These are phyloP conservation scores for Chlorella vulgaris DNA, from an alignment of 139 green algal species.

Conservation along the genomic window DNA sequence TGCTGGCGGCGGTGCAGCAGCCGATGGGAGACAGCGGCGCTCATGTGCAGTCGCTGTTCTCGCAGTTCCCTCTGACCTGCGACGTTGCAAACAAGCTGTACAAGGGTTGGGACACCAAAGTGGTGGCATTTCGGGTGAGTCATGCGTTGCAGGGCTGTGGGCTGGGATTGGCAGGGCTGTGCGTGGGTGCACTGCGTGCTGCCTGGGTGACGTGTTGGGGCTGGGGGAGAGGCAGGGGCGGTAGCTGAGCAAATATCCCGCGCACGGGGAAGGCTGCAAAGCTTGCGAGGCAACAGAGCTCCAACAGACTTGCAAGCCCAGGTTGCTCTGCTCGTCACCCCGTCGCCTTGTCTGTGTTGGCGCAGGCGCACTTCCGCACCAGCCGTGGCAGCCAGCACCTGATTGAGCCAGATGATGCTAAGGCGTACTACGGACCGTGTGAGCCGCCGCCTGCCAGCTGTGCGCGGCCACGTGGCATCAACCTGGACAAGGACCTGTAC, in stretches of 20 bases:
- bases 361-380: conserved; percentile 36
- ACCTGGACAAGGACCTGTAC: conserved; percentile 33
- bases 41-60: conserved; percentile 19
- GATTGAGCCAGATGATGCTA: conserved; percentile 37
- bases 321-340: too few relatives aligned
- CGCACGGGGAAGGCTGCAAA: too few relatives aligned
- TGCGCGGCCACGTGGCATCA: conserved; percentile 16
- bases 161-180: too few relatives aligned
- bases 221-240: too few relatives aligned
- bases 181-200: too few relatives aligned
- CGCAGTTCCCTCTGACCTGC: conserved; percentile 55
- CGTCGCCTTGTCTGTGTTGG: too few relatives aligned
- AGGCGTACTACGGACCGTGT: conserved; percentile 42
- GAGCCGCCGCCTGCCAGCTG: neutral
- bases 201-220: too few relatives aligned
- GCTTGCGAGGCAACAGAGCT: too few relatives aligned
- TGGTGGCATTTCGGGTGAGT: conserved; percentile 48
- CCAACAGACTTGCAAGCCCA: too few relatives aligned
- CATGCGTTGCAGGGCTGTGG: too few relatives aligned
- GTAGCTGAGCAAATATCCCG: too few relatives aligned
- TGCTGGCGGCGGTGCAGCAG: conserved; percentile 26
- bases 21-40: conserved; percentile 23
- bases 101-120: conserved; percentile 37
- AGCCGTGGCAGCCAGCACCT: conserved; percentile 43
- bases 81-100: conserved; percentile 37